Evolutionary conservation across 2,329 filamentous ascomycete genomes (phyloP), one percentile per base, ranked within the genome.

Genomic region (Aspergillus sp.): DNA sequence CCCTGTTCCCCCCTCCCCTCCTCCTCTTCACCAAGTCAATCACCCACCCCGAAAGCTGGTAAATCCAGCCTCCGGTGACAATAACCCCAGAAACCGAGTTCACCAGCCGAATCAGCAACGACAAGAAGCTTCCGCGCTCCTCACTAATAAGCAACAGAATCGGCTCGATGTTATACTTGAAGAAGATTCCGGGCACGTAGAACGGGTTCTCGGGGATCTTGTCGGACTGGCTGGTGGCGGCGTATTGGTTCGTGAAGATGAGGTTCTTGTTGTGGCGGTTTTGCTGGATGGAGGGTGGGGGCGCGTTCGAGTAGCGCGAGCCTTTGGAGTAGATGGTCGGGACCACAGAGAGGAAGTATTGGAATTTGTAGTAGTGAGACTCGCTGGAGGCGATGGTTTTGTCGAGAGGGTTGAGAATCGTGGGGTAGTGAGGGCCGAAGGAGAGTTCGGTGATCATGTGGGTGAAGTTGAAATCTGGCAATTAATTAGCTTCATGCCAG

Each of bases 91-190:
- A 87, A 7, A 96, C 76, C 12, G 97, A 85, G 68, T 98, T 98
- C 54, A 97, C 83, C 43, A 96, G 70, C 63, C 91, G 82, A 54
- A 97, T 78, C 40, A 90, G 51, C 57, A 98, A 80, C 27, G 78
- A 75, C 54, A 95, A 69, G 48, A 95, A 74, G 39, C 86, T 77
- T 48, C 84, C 83, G 61, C 89, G 81, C 60, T 82, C 81, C 72
- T 97, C 91, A 51, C 85, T 84, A 38, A 98, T 84, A 29, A 85
- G 83, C 45, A 98, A 75, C 65, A 93, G 73, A 58, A 98, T 90
- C 1, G 93, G 93, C 74, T 98, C 93, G 58, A 98, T 96, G 65
- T 97, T 91, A 71, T 94, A 98, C 73, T 97, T 98, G 78, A 98
- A 87, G 66, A 97, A 98, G 52, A 98, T 82, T 30, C 93, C 93